Percentiles rank a stretch among this genome's conserved stretches.
phyloP scores from a whole-genome alignment of 2,329 filamentous ascomycete genomes.

The Alternaria triticimaculans region DNA sequence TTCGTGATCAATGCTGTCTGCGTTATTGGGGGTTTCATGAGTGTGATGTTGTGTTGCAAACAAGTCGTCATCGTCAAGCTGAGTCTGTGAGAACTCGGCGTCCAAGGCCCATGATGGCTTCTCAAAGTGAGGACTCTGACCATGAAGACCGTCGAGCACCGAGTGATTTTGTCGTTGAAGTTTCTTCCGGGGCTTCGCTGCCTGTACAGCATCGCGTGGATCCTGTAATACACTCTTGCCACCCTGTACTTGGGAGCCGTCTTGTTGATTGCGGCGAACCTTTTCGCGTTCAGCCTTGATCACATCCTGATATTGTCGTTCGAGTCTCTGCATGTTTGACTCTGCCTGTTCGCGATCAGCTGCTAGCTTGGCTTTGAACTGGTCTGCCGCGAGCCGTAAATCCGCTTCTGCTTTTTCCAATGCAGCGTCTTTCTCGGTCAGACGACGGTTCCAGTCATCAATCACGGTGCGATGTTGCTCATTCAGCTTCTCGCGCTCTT shows the following conservation, averaged over 20 bases:
- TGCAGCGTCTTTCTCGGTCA: slow-evolving; percentile 14
- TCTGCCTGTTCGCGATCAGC: slow-evolving; percentile 16
- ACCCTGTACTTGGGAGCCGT: neutral
- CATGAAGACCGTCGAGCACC: slow-evolving; percentile 1
- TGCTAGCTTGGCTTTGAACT: slow-evolving; percentile 21
- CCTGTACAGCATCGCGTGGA: neutral
- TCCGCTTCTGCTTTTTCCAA: slow-evolving; percentile 24
- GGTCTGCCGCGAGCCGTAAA: slow-evolving; percentile 11
- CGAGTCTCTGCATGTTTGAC: neutral
- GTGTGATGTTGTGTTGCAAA: slow-evolving; percentile 6
- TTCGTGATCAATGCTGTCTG: slow-evolving; percentile 8
- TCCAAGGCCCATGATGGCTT: neutral
- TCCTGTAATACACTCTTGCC: neutral
- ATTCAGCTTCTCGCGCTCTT: slow-evolving; percentile 1
- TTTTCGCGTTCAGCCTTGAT: neutral
- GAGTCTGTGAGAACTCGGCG: neutral
- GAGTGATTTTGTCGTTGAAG: slow-evolving; percentile 26
- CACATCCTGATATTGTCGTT: neutral
- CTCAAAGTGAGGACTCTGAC: neutral
- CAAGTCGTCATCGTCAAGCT: neutral
- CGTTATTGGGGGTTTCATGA: slow-evolving; percentile 1
- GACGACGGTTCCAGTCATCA: slow-evolving; percentile 10
- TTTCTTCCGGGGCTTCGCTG: slow-evolving; percentile 24
- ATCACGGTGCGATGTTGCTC: slow-evolving; percentile 12
- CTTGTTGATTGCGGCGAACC: neutral